phyloP scores from a whole-genome alignment of 1,284 basidiomycete genomes.

The Fomitopsis betulina region DNA sequence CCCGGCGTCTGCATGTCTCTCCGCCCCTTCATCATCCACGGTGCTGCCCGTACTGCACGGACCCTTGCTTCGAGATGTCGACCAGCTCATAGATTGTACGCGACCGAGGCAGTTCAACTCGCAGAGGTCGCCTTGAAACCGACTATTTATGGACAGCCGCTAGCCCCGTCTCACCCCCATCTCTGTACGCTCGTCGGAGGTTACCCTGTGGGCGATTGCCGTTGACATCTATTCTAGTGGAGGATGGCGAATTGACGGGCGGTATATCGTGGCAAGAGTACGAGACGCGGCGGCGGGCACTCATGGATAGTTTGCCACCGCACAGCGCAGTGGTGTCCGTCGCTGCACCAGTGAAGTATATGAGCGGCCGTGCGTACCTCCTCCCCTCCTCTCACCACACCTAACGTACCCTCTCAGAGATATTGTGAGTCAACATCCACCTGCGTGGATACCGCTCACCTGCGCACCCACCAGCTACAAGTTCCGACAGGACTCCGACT shows the following conservation, averaged over 20 bases:
- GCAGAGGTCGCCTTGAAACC: conserved; percentile 18
- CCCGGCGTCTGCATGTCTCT: conserved; percentile 5
- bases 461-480: conserved; percentile 70
- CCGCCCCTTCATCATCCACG: neutral
- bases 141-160: conserved; percentile 25
- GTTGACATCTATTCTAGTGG: conserved; percentile 14
- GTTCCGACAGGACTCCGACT: conserved; percentile 90
- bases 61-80: neutral
- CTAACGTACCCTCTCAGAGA: conserved; percentile 29
- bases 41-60: neutral
- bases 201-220: neutral
- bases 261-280: conserved; percentile 85
- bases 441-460: neutral
- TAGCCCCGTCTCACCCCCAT: conserved; percentile 26
- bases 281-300: conserved; percentile 63
- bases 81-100: conserved; percentile 1
- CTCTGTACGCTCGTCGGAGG: conserved; percentile 14
- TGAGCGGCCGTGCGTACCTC: conserved; percentile 73
- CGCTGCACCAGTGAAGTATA: conserved; percentile 81
- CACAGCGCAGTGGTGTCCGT: conserved; percentile 78
- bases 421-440: conserved; percentile 39
- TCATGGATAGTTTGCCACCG: conserved; percentile 79
- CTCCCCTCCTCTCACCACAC: conserved; percentile 2
- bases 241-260: conserved; percentile 69
- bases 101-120: neutral